phyloP scores from a whole-genome alignment of 2,329 filamentous ascomycete genomes.

The Tolypocladium inflatum region DNA sequence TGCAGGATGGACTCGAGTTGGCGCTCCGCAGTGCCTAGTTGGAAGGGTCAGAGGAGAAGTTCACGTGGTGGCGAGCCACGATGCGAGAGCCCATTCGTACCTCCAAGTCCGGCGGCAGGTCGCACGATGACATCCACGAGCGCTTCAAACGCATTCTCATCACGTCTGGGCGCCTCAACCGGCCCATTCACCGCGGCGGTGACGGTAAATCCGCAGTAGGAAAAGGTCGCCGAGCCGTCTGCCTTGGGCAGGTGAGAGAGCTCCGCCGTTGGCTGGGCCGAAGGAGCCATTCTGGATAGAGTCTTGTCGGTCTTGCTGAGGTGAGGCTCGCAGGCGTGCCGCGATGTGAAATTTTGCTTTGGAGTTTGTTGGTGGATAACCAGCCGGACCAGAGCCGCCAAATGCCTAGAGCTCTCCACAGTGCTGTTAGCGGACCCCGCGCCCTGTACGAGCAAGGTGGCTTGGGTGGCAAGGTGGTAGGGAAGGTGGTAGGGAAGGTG shows the following conservation, averaged over 20 bases:
- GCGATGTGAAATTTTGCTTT: conserved; percentile 2
- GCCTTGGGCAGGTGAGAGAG: conserved; percentile 56
- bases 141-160: conserved; percentile 88
- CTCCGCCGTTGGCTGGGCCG: conserved; percentile 37
- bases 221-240: conserved; percentile 73
- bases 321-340: conserved; percentile 7
- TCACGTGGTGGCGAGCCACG: no score
- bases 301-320: conserved; percentile 1
- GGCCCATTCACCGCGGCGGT: conserved; percentile 86
- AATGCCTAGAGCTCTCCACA: not conserved
- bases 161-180: conserved; percentile 77
- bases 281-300: conserved; percentile 1
- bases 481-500: not conserved
- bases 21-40: conserved; percentile 58
- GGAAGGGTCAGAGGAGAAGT: conserved; percentile 5
- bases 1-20: conserved; percentile 74
- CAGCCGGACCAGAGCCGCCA: not conserved
- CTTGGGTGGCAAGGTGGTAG: not conserved
- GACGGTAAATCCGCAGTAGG: conserved; percentile 67
- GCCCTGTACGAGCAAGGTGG: no score
- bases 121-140: conserved; percentile 83
- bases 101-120: conserved; percentile 75
- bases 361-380: not conserved
- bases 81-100: conserved; percentile 30
- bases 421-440: not conserved